These are phyloP conservation scores for Ophiobolus disseminans DNA, from an alignment of 2,329 filamentous ascomycete species.

Conservation along the genomic window DNA sequence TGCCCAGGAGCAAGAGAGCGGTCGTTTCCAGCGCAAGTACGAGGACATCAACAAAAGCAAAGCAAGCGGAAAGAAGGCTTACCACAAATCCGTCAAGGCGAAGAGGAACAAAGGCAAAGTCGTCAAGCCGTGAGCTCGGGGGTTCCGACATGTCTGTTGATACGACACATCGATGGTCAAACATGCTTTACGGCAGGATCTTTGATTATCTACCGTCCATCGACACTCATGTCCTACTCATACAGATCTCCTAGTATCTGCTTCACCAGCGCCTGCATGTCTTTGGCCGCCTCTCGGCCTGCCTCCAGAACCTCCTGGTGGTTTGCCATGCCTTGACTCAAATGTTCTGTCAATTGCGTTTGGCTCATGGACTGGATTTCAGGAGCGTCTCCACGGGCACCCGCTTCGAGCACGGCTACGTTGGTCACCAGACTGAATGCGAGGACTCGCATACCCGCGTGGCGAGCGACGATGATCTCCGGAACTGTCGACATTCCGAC, in stretches of 20 bases:
- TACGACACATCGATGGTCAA: no score
- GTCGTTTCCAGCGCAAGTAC: conserved; percentile 87
- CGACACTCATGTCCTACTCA: no score
- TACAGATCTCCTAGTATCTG: conserved; percentile 53
- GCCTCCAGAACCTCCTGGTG: conserved; percentile 71
- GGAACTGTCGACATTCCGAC: conserved; percentile 75
- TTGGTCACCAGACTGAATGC: conserved; percentile 73
- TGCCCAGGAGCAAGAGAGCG: conserved; percentile 67
- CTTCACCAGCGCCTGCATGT: conserved; percentile 65
- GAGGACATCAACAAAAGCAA: conserved; percentile 82
- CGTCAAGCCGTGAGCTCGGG: conserved; percentile 40
- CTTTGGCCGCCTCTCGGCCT: conserved; percentile 64
- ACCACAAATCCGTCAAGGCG: conserved; percentile 80
- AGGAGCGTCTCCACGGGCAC: conserved; percentile 64
- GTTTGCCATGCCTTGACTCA: conserved; percentile 67
- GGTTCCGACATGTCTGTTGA: no score
- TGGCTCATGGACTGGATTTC: conserved; percentile 59
- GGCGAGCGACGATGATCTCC: conserved; percentile 70
- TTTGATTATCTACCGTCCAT: no score
- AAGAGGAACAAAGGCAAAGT: conserved; percentile 56
- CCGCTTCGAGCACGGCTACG: conserved; percentile 65
- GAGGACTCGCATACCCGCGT: conserved; percentile 67
- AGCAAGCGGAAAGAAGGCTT: conserved; percentile 84
- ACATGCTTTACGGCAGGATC: no score
- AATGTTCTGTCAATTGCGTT: conserved; percentile 60